phyloP scores from a whole-genome alignment of 805 yeast species.

The Danielozyma ontarioensis region DNA sequence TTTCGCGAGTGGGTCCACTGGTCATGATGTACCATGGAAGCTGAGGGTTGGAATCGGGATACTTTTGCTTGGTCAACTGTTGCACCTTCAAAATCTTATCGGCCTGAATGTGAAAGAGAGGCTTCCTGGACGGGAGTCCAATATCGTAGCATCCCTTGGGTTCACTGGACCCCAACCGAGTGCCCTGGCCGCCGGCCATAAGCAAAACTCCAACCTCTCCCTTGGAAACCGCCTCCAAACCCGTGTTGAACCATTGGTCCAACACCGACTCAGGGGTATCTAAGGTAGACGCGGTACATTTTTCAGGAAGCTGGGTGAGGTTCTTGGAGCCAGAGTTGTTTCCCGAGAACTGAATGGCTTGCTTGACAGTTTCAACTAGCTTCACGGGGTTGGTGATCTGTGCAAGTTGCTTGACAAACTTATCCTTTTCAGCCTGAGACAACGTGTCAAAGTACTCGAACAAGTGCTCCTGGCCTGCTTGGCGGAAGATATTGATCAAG shows the following conservation, averaged over 20 bases:
- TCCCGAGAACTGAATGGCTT: conserved; percentile 41
- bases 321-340: conserved; percentile 14
- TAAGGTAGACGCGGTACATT: conserved; percentile 44
- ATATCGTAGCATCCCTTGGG: conserved; percentile 96
- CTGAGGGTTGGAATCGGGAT: conserved; percentile 15
- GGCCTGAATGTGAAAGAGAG: conserved; percentile 89
- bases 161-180: conserved; percentile 79
- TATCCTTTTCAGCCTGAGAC: conserved; percentile 22
- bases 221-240: conserved; percentile 60
- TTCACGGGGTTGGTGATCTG: conserved; percentile 36
- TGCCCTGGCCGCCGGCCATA: conserved; percentile 99
- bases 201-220: conserved; percentile 84
- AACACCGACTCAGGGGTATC: conserved; percentile 30
- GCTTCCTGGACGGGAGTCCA: conserved; percentile 75
- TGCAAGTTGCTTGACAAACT: conserved; percentile 37
- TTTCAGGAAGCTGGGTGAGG: conserved; percentile 47
- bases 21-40: conserved; percentile 95
- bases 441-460: conserved; percentile 45
- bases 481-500: conserved; percentile 25
- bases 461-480: conserved; percentile 51
- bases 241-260: conserved; percentile 43
- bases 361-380: conserved; percentile 37
- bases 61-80: conserved; percentile 39
- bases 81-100: conserved; percentile 71
- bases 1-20: conserved; percentile 73